Conservation (phyloP, 331 rosid genomes). For the Prunus yedoensis region DNA sequence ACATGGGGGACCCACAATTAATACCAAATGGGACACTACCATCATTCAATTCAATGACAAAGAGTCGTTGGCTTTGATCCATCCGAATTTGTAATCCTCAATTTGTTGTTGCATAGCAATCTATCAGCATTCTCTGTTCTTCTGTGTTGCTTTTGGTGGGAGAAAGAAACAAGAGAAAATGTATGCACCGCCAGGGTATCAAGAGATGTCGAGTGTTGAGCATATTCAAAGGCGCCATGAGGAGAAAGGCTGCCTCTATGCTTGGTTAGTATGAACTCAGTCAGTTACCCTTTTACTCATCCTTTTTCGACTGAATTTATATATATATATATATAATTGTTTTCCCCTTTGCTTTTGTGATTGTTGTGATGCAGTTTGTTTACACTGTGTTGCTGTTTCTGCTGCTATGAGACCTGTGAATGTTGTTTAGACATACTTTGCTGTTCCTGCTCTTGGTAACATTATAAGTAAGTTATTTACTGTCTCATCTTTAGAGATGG, state of each 20-base stretch:
- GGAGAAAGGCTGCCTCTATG: constrained; percentile 50
- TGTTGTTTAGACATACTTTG: constrained; percentile 46
- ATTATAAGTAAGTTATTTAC: not conserved
- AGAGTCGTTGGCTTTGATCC: not conserved
- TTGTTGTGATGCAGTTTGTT: constrained; percentile 33
- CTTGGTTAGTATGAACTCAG: constrained; percentile 37
- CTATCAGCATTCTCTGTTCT: not conserved
- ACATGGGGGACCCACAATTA: no score
- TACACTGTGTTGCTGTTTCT: constrained; percentile 53
- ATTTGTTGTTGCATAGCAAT: not conserved
- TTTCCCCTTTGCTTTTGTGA: not conserved
- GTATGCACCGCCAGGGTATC: constrained; percentile 35
- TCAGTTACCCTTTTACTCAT: not conserved
- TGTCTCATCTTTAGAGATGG: not conserved
- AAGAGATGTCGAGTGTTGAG: constrained; percentile 33
- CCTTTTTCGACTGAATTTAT: no score
- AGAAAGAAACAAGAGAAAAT: constrained; percentile 17
- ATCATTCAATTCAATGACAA: no score
- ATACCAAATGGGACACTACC: no score
- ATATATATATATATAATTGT: no score
- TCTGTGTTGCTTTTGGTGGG: not conserved
- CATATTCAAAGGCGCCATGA: constrained; percentile 46
- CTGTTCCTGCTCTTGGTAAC: constrained; percentile 24
- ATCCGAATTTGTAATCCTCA: not conserved
- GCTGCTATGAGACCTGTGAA: constrained; percentile 54